These are phyloP conservation scores for Stenocarpella maydis DNA, from an alignment of 2,329 filamentous ascomycete genomes.

Conservation along the genomic window DNA sequence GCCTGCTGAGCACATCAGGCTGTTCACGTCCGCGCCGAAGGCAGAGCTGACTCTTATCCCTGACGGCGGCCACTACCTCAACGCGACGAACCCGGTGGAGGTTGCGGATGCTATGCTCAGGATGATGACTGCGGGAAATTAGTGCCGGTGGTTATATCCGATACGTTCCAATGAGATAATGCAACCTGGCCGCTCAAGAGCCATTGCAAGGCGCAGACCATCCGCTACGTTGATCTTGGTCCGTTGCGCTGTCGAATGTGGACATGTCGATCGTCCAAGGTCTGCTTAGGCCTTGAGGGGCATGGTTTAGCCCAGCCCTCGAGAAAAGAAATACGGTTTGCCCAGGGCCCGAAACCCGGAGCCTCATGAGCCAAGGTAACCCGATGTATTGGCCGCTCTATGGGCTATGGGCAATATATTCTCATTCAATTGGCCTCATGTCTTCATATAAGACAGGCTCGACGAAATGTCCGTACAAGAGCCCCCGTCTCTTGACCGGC, in stretches of 20 bases:
- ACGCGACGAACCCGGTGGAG: constrained; percentile 57
- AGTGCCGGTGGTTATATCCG: background rate
- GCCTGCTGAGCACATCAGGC: constrained; percentile 57
- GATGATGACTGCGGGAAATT: constrained; percentile 43
- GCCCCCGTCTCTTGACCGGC: background rate
- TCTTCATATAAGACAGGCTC: constrained; percentile 12
- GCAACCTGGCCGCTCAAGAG: too few relatives aligned
- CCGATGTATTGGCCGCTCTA: too few relatives aligned
- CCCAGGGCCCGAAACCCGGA: too few relatives aligned
- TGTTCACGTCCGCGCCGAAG: constrained; percentile 56
- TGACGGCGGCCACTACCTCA: constrained; percentile 58
- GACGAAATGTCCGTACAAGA: constrained; percentile 8
- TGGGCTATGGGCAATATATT: too few relatives aligned
- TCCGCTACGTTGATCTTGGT: background rate
- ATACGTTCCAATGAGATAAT: background rate
- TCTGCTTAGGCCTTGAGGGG: too few relatives aligned
- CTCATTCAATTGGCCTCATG: too few relatives aligned
- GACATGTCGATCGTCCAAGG: background rate
- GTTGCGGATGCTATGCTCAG: constrained; percentile 54
- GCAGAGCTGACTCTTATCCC: constrained; percentile 53
- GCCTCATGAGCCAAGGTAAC: too few relatives aligned
- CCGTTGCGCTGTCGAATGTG: background rate
- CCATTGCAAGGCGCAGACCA: background rate
- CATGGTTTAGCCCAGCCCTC: background rate
- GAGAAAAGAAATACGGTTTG: background rate